Base-by-base conservation (phyloP, 2,329 filamentous ascomycete species). In the Geosmithia putterillii region DNA sequence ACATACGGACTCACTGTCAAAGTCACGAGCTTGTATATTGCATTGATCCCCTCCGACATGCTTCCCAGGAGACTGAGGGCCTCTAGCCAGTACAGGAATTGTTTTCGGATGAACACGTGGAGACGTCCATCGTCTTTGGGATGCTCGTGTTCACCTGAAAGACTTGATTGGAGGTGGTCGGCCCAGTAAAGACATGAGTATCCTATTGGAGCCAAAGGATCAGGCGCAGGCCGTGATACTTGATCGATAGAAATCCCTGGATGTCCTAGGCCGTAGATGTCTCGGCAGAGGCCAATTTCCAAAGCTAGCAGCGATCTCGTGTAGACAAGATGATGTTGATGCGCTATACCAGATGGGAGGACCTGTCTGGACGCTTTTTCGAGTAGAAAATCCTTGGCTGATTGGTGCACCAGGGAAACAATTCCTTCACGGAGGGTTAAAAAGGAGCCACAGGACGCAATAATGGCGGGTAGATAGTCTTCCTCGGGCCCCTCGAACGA, bases 391-490 rank as follows among this genome's bases (percentile, higher is more conserved):
- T 69, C 64, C 48, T 64, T 65, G 1, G 61, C 65, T 7, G 62
- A 67, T 43, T 65, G 57, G 47, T 69, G 62, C 3, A 69, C 54
- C 47, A 65, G 57, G 39, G 49, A 59, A 12, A 67, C 42, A 1
- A 22, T 48, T 7, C 42, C 45, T 7, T 59, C 44, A 25, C 51
- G 49, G 22, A 62, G 14, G 2, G 54, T 62, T 2, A 67, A 50
- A 41, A 67, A 64, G 10, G 59, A 68, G 34, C 63, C 58, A 46
- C 61, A 67, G 9, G 42, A 20, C 14, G 45, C 36, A n/a, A 67
- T 50, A 15, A 64, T 48, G 3, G 57, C 44, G 18, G 40, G 21
- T 4, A 59, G 15, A 5, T 42, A 38, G 7, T 50, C 44, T 22
- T 18, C 10, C 22, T 54, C 44, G 18, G 42, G 7, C 18, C 23